Percentiles rank a stretch among this genome's conserved stretches.
phyloP scores from a whole-genome alignment of 768 basidiomycete genomes.

The Lentinus tigrinus region DNA sequence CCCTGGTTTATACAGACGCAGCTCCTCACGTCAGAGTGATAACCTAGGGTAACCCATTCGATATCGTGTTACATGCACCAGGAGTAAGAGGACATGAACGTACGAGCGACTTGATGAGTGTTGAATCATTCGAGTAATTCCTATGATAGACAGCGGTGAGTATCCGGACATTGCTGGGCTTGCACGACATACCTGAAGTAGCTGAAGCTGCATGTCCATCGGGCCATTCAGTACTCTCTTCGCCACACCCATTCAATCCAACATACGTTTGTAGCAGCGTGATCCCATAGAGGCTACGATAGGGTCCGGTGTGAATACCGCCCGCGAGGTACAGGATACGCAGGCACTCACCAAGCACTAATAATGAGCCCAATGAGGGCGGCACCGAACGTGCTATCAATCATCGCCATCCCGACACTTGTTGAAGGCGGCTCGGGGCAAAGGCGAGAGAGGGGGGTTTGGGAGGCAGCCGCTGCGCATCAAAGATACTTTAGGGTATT shows the following conservation, averaged over 20 bases:
- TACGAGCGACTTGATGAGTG: conserved; percentile 41
- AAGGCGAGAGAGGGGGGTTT: too few relatives aligned
- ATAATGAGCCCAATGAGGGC: conserved; percentile 45
- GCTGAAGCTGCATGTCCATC: conserved; percentile 2
- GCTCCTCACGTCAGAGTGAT: conserved; percentile 8
- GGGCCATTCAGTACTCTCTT: conserved; percentile 33
- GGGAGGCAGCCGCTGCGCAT: too few relatives aligned
- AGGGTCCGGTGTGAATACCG: not conserved
- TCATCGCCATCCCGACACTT: conserved; percentile 1
- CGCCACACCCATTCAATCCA: not conserved
- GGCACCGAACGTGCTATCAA: conserved; percentile 39
- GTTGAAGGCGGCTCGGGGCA: too few relatives aligned
- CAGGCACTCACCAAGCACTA: conserved; percentile 41
- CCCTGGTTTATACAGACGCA: not conserved
- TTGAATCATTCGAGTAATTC: conserved; percentile 41
- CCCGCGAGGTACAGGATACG: conserved; percentile 1
- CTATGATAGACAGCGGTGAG: conserved; percentile 20
- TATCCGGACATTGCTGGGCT: not conserved
- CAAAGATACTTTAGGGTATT: too few relatives aligned
- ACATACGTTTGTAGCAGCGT: conserved; percentile 35
- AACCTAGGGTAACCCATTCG: not conserved
- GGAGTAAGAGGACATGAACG: not conserved
- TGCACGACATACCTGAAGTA: conserved; percentile 9
- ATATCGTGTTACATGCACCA: not conserved
- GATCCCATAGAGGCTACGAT: conserved; percentile 43